Evolutionary conservation across 169 alveolate species (phyloP), one percentile per base, ranked within the genome.

Genomic region (Amoebophrya sp.): DNA sequence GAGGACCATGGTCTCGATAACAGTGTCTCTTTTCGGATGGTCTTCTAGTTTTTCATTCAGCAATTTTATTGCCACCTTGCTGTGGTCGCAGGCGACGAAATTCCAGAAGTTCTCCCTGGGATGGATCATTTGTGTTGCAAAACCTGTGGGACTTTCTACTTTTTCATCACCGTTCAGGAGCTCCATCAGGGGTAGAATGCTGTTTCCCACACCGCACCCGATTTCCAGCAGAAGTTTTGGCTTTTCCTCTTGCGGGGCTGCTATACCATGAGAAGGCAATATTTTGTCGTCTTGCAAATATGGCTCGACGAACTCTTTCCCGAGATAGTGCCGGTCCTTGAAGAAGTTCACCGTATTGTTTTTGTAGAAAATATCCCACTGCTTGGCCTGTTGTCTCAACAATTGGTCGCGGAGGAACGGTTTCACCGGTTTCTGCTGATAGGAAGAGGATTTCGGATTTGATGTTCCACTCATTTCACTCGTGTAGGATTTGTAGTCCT

Each of bases 271-370:
- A n/a, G n/a, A n/a, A n/a, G n/a, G n/a, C n/a, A n/a, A n/a, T n/a
- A n/a, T n/a, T n/a, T n/a, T n/a, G n/a, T n/a, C n/a, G n/a, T n/a
- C n/a, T n/a, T n/a, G n/a, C n/a, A n/a, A n/a, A n/a, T n/a, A n/a
- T n/a, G n/a, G n/a, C 66, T 47, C 66, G 29, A 47, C 29, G 35
- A 66, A 66, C 32, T 66, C 83, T 25, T 66, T 66, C 32, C 83
- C 83, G 32, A 66, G 83, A 25, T 66, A 66, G 83, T 66, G 83
- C 1, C 83, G 83, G 83, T 66, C 83, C 35, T 66, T 66, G 83
- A 66, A 66, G 35, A 66, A 66, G 32, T 66, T 66, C 39, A 25
- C 35, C 83, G 2, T 2, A 25, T 66, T 66, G 83, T 66, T 66
- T 25, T 66, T 66, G 83, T 66, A 66, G 83, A 66, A 66, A 25